Evolutionary conservation across 495 filamentous ascomycete species (phyloP).

Genomic region (Penicillium lagena): DNA sequence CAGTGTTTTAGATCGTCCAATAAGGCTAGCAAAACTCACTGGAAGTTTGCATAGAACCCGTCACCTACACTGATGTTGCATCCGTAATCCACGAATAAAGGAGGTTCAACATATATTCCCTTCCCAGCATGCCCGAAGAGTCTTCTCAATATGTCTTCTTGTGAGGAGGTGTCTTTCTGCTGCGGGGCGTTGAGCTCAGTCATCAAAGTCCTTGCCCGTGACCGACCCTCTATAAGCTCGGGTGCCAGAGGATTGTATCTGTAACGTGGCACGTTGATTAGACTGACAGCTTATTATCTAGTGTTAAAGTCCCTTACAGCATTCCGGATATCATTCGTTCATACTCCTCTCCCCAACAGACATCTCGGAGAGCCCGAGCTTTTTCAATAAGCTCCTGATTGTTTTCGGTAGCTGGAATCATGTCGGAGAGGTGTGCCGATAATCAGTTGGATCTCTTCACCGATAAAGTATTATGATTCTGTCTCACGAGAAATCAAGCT

Average conservation of each 20-base stretch:
- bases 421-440: not conserved
- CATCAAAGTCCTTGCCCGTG: conserved; percentile 2
- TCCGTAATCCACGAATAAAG: too few relatives aligned
- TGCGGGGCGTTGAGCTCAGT: not conserved
- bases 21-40: conserved; percentile 11
- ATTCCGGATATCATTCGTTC: not conserved
- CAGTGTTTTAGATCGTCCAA: not conserved
- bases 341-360: not conserved
- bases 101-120: conserved; percentile 2
- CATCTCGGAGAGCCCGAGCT: not conserved
- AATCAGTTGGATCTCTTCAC: too few relatives aligned
- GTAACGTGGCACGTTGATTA: not conserved
- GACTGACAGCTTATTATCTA: not conserved
- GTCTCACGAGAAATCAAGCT: too few relatives aligned
- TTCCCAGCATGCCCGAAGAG: not conserved
- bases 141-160: not conserved
- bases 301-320: not conserved
- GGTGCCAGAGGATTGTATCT: conserved; percentile 1
- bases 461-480: too few relatives aligned
- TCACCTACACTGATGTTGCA: conserved; percentile 18
- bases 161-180: not conserved
- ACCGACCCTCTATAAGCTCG: conserved; percentile 4
- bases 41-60: conserved; percentile 40
- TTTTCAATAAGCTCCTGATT: not conserved
- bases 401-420: not conserved